A percentile compares a stretch with the other conserved stretches of the same genome.
Conservation (phyloP, 768 basidiomycete genomes). For the Tricholomella constricta region DNA sequence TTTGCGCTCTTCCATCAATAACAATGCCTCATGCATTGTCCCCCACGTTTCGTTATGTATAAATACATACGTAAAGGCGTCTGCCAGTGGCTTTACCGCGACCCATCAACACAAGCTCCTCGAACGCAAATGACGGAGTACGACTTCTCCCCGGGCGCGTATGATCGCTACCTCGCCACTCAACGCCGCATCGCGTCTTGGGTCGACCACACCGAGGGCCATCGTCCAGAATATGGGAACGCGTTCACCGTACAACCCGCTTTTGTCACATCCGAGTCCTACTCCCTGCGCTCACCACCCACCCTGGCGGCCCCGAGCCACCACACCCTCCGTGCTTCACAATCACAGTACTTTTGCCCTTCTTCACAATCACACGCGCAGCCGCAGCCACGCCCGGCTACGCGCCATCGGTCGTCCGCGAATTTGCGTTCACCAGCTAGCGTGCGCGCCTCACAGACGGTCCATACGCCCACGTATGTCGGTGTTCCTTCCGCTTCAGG, state of each 20-base stretch:
- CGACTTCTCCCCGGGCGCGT: slow-evolving; percentile 51
- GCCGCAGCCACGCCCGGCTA: background rate
- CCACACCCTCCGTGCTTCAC: background rate
- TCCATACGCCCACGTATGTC: background rate
- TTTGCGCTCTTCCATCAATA: slow-evolving; percentile 8
- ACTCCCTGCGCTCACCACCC: background rate
- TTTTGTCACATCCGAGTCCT: background rate
- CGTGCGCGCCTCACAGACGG: background rate
- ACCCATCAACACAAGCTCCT: no score
- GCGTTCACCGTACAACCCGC: slow-evolving; percentile 9
- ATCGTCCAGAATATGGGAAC: slow-evolving; percentile 17
- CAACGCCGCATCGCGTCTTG: slow-evolving; percentile 44
- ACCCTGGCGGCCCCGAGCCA: background rate
- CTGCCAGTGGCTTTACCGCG: background rate
- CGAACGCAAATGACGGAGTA: slow-evolving; percentile 45
- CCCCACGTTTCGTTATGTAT: background rate
- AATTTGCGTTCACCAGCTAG: background rate
- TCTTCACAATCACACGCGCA: background rate
- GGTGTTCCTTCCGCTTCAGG: background rate
- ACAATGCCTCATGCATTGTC: slow-evolving; percentile 10
- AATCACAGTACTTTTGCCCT: slow-evolving; percentile 10
- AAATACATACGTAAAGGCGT: background rate
- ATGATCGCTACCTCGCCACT: slow-evolving; percentile 42
- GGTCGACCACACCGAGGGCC: slow-evolving; percentile 36
- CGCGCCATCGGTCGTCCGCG: slow-evolving; percentile 2